phyloP scores from a whole-genome alignment of 2,329 filamentous ascomycete species.

The Sordariomycetes sp. region DNA sequence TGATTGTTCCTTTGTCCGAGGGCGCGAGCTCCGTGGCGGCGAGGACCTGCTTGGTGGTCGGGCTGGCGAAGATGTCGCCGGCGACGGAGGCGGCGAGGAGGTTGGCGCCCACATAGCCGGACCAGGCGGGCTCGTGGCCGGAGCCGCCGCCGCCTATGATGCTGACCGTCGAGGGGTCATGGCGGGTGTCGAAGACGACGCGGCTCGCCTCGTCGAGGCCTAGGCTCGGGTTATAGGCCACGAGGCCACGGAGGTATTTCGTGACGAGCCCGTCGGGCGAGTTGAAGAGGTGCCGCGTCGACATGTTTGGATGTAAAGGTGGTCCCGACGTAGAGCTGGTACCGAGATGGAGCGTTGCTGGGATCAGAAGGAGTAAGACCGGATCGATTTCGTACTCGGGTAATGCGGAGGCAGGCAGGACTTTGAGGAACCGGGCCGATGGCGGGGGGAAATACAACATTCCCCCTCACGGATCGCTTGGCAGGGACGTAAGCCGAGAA shows the following conservation, averaged over 20 bases:
- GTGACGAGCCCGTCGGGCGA: constrained; percentile 38
- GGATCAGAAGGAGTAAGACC: no score
- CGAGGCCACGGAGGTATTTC: constrained; percentile 27
- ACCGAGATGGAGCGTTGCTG: no score
- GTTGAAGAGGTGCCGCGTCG: constrained; percentile 36
- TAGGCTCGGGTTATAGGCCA: constrained; percentile 38
- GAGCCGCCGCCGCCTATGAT: constrained; percentile 43
- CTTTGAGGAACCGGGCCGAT: no score
- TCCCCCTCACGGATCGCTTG: no score
- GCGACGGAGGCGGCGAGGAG: constrained; percentile 47
- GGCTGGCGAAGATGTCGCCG: constrained; percentile 51
- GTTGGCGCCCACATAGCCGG: constrained; percentile 48
- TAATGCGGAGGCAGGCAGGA: no score
- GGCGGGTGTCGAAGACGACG: constrained; percentile 33
- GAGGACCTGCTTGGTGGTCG: constrained; percentile 49
- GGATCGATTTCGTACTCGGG: no score
- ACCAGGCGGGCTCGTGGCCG: constrained; percentile 49
- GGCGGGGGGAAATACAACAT: no score
- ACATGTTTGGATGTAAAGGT: no score
- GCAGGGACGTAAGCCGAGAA: no score
- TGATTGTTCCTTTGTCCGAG: constrained; percentile 40
- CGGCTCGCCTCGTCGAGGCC: constrained; percentile 34
- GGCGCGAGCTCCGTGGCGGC: constrained; percentile 41
- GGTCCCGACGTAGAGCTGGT: no score
- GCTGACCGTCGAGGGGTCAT: constrained; percentile 29